These are phyloP conservation scores for Citrullus amarus DNA, from an alignment of 306 rosid genomes.

Conservation along the genomic window DNA sequence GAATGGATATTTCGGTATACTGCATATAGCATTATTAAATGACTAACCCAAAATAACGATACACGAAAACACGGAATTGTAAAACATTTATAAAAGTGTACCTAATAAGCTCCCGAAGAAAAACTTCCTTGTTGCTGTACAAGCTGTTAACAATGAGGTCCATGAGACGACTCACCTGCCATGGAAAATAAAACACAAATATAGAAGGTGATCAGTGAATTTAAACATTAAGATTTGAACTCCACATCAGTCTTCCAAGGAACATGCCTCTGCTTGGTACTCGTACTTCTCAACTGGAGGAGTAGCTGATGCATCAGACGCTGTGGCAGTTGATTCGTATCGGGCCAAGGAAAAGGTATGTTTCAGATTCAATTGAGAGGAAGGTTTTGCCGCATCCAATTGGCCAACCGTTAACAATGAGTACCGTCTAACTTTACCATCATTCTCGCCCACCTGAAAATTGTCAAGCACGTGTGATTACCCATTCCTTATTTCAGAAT, in stretches of 20 bases:
- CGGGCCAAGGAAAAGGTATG: constrained; percentile 32
- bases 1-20: not conserved
- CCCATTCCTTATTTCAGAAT: not conserved
- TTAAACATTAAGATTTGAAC: not conserved
- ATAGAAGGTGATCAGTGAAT: not conserved
- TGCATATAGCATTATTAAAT: not conserved
- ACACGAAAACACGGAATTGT: not conserved
- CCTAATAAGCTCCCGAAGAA: constrained; percentile 96
- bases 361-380: constrained; percentile 17
- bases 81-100: not conserved
- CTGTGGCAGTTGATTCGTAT: constrained; percentile 66
- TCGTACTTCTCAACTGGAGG: constrained; percentile 58
- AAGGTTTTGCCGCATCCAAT: constrained; percentile 12
- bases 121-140: constrained; percentile 94
- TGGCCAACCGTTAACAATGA: constrained; percentile 34
- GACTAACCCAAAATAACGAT: not conserved
- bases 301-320: constrained; percentile 46
- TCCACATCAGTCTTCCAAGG: not conserved
- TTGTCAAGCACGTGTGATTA: not conserved
- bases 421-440: constrained; percentile 38
- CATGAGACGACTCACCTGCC: constrained; percentile 94
- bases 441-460: constrained; percentile 44
- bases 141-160: constrained; percentile 96
- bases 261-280: constrained; percentile 87
- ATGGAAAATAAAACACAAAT: not conserved